These are phyloP conservation scores for Holtermannia corniformis DNA, from an alignment of 768 basidiomycete species.

Conservation along the genomic window DNA sequence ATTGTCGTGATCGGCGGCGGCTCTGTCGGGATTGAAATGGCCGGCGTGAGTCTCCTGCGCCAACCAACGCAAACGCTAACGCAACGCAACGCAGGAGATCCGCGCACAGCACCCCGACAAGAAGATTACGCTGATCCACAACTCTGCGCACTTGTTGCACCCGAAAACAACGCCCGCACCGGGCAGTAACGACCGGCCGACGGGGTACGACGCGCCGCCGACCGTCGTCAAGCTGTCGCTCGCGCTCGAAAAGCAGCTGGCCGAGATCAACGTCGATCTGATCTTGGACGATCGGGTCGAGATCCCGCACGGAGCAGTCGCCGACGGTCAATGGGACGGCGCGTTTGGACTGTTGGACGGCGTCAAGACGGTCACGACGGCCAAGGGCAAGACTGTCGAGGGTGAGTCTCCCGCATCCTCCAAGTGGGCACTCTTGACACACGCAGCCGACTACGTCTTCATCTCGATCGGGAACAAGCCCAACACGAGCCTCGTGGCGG, in stretches of 20 bases:
- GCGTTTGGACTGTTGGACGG: conserved; percentile 19
- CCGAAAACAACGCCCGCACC: conserved; percentile 3
- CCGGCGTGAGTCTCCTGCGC: conserved; percentile 20
- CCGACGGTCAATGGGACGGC: conserved; percentile 20
- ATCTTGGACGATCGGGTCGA: conserved; percentile 21
- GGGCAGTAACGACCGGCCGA: neutral
- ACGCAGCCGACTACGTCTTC: conserved; percentile 37
- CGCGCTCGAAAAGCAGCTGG: conserved; percentile 19
- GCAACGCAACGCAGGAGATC: conserved; percentile 22
- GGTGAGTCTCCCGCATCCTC: conserved; percentile 6
- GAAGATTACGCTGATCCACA: conserved; percentile 32
- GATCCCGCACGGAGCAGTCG: conserved; percentile 11
- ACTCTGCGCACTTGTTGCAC: conserved; percentile 10
- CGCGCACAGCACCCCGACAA: conserved; percentile 18
- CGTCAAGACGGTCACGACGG: conserved; percentile 14
- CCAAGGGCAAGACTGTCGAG: conserved; percentile 20
- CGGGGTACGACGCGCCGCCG: conserved; percentile 12
- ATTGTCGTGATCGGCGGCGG: conserved; percentile 64
- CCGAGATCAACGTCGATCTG: conserved; percentile 21
- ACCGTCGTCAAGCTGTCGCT: conserved; percentile 21
- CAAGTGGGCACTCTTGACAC: conserved; percentile 1
- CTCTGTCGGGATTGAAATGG: conserved; percentile 53
- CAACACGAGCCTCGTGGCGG: conserved; percentile 17
- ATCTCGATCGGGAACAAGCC: conserved; percentile 30
- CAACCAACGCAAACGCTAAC: neutral